These are phyloP conservation scores for Venturia asperata DNA, from an alignment of 2,329 filamentous ascomycete genomes.

Conservation along the genomic window DNA sequence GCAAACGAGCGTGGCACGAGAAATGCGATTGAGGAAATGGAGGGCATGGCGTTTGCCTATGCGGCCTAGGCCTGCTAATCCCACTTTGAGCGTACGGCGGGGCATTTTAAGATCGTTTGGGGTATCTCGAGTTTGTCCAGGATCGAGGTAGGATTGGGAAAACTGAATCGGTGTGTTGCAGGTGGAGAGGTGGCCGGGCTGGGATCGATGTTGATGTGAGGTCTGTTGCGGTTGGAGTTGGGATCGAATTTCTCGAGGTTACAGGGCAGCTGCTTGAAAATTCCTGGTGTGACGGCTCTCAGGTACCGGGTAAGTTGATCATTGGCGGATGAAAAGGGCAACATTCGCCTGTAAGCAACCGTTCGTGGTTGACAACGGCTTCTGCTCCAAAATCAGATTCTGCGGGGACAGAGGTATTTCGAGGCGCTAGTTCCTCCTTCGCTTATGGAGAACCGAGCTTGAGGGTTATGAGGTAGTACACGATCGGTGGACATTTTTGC, in stretches of 20 bases:
- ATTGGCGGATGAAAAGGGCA: background rate
- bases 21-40: conserved; percentile 39
- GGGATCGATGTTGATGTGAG: background rate
- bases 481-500: no score
- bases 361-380: background rate
- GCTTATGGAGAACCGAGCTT: no score
- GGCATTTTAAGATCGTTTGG: conserved; percentile 16
- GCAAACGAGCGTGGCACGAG: conserved; percentile 42
- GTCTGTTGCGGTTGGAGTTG: background rate
- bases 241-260: background rate
- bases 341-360: background rate
- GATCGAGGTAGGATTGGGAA: no score
- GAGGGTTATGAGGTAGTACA: no score
- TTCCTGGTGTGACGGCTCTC: background rate
- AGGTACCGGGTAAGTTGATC: background rate
- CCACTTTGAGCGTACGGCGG: conserved; percentile 38
- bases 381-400: background rate
- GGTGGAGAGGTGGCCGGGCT: background rate
- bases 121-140: no score
- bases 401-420: background rate
- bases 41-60: conserved; percentile 45
- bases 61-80: conserved; percentile 42
- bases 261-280: background rate
- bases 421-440: no score
- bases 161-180: background rate